These are phyloP conservation scores for Trametes polyzona DNA, from an alignment of 1,284 basidiomycete species.

Conservation along the genomic window DNA sequence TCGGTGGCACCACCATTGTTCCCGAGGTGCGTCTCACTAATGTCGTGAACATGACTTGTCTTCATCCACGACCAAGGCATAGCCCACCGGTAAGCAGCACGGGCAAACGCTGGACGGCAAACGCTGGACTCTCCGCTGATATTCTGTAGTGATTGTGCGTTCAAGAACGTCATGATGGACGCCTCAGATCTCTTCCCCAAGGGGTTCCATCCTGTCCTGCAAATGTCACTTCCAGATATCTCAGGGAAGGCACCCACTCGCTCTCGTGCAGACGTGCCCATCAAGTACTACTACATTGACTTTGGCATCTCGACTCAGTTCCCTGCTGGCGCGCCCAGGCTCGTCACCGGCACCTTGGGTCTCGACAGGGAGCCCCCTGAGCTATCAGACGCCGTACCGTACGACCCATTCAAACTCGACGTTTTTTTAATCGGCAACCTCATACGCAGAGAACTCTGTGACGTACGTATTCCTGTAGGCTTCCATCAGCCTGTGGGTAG, in stretches of 20 bases:
- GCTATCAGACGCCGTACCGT: slow-evolving; percentile 26
- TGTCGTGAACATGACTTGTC: slow-evolving; percentile 11
- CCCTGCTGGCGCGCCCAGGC: neutral
- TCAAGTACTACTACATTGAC: slow-evolving; percentile 35
- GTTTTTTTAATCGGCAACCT: slow-evolving; percentile 5
- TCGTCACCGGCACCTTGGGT: slow-evolving; percentile 16
- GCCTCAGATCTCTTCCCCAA: slow-evolving; percentile 17
- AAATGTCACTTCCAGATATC: neutral
- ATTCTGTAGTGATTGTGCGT: neutral
- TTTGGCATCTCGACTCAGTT: slow-evolving; percentile 30
- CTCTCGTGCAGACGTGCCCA: neutral
- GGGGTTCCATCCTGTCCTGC: neutral
- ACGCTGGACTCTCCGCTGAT: neutral
- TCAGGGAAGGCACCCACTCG: neutral
- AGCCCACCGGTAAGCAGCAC: slow-evolving; percentile 25
- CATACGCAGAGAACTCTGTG: neutral
- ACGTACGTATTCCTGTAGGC: neutral
- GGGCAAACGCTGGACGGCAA: neutral
- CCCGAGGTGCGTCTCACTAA: too few relatives aligned
- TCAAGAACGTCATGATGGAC: slow-evolving; percentile 32
- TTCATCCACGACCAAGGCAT: slow-evolving; percentile 30
- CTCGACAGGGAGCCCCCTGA: slow-evolving; percentile 33
- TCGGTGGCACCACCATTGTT: slow-evolving; percentile 14
- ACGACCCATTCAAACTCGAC: slow-evolving; percentile 36
- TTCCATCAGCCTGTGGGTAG: too few relatives aligned